phyloP scores from a whole-genome alignment of 192 early-diverging fungal species.

The Coemansia sp. region DNA sequence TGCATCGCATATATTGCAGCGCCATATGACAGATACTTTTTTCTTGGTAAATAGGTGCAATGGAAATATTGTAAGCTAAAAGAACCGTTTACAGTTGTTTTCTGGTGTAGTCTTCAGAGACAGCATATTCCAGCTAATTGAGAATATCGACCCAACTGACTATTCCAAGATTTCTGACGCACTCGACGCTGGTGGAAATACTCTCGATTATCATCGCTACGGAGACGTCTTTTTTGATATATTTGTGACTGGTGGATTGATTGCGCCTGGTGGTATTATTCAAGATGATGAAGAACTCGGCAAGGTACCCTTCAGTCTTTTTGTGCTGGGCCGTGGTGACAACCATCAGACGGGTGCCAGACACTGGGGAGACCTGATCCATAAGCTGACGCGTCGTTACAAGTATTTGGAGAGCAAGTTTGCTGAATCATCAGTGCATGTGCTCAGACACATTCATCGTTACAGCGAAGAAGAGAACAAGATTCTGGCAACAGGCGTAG shows the following conservation, averaged over 20 bases:
- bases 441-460: constrained; percentile 89
- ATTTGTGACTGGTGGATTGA: constrained; percentile 86
- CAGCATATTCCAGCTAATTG: constrained; percentile 51
- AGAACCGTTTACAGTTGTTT: not conserved
- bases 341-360: constrained; percentile 63
- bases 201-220: constrained; percentile 94
- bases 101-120: constrained; percentile 28
- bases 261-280: constrained; percentile 57
- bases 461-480: constrained; percentile 74
- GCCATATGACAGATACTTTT: too few relatives aligned
- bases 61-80: not conserved
- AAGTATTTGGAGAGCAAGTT: constrained; percentile 88
- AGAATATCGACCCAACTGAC: constrained; percentile 56
- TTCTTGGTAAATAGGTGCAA: too few relatives aligned
- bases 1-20: constrained; percentile 7
- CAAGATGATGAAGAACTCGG: constrained; percentile 70
- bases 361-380: constrained; percentile 80
- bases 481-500: constrained; percentile 78
- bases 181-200: constrained; percentile 80
- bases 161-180: constrained; percentile 71
- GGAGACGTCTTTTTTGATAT: constrained; percentile 93
- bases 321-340: constrained; percentile 28
- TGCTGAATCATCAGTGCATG: constrained; percentile 80
- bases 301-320: constrained; percentile 75
- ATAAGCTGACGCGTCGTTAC: constrained; percentile 88